These are phyloP conservation scores for Erysimum pusillum DNA, from an alignment of 441 rosid genomes.

Conservation along the genomic window DNA sequence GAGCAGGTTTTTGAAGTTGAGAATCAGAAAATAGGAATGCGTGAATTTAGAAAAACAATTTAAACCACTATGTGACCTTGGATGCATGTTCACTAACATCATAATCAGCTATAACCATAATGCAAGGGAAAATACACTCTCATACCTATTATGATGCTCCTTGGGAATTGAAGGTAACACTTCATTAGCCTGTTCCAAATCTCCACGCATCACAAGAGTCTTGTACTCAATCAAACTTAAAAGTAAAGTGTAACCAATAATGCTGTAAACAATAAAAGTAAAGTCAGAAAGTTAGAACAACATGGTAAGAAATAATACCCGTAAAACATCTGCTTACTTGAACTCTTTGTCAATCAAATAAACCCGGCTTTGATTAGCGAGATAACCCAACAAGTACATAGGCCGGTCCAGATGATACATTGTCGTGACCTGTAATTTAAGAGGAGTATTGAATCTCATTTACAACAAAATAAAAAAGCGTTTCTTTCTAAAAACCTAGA, in stretches of 20 bases:
- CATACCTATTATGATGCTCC: slow-evolving; percentile 94
- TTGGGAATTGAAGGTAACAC: slow-evolving; percentile 93
- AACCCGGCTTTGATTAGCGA: slow-evolving; percentile 96
- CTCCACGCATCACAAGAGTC: slow-evolving; percentile 99
- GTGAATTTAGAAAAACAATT: background rate
- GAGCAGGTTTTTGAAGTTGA: slow-evolving; percentile 35
- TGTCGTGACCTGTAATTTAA: slow-evolving; percentile 78
- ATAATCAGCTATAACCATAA: slow-evolving; percentile 20
- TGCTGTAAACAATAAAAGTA: slow-evolving; percentile 53
- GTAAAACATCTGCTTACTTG: slow-evolving; percentile 67
- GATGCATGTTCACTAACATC: slow-evolving; percentile 30
- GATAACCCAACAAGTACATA: slow-evolving; percentile 97
- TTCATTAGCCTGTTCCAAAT: slow-evolving; percentile 87
- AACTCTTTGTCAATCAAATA: slow-evolving; percentile 97
- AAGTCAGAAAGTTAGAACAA: slow-evolving; percentile 32
- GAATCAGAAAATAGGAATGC: slow-evolving; percentile 18
- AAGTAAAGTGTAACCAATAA: slow-evolving; percentile 96
- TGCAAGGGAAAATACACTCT: slow-evolving; percentile 14
- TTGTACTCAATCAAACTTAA: slow-evolving; percentile 98
- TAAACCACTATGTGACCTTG: background rate
- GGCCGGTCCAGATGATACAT: slow-evolving; percentile 99
- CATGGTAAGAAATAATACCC: slow-evolving; percentile 28
- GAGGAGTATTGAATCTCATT: slow-evolving; percentile 24
- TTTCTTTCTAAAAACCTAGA: slow-evolving; percentile 13
- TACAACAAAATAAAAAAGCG: slow-evolving; percentile 1